These are phyloP conservation scores for Pleurotus djamor DNA, from an alignment of 768 basidiomycete genomes.

Conservation along the genomic window DNA sequence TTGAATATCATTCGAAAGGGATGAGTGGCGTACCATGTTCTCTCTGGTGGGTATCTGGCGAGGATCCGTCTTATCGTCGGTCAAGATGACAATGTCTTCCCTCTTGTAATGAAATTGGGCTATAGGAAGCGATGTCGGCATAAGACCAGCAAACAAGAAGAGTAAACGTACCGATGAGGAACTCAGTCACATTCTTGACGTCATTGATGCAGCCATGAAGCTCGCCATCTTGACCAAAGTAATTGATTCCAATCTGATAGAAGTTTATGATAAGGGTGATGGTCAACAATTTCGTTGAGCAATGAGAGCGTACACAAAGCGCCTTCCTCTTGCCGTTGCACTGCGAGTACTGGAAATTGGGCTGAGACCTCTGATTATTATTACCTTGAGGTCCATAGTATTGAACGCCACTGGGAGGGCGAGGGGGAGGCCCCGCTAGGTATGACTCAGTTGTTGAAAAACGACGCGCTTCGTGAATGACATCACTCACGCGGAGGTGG, in stretches of 20 bases:
- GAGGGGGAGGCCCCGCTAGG: constrained; percentile 39
- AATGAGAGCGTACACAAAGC: constrained; percentile 57
- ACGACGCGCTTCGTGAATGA: not conserved
- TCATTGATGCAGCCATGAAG: constrained; percentile 92
- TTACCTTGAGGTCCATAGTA: constrained; percentile 55
- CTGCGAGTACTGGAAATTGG: constrained; percentile 85
- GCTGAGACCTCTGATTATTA: constrained; percentile 46
- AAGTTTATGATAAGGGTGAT: not conserved
- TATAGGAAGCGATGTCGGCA: constrained; percentile 14
- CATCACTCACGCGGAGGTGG: not conserved
- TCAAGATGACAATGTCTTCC: constrained; percentile 85
- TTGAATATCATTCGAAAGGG: not conserved
- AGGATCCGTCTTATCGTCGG: constrained; percentile 67
- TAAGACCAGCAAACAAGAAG: not conserved
- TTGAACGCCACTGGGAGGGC: constrained; percentile 57
- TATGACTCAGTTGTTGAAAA: not conserved
- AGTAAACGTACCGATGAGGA: constrained; percentile 57
- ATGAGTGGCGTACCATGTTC: constrained; percentile 62
- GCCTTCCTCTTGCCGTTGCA: constrained; percentile 89
- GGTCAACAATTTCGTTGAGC: not conserved
- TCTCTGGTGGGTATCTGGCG: constrained; percentile 69
- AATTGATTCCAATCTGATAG: constrained; percentile 85
- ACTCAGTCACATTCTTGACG: constrained; percentile 72
- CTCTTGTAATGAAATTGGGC: constrained; percentile 62
- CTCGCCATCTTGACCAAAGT: constrained; percentile 61